Percentiles rank a stretch among this genome's conserved stretches.
Conservation (phyloP, 495 filamentous ascomycete species). For the Neurospora sp. region DNA sequence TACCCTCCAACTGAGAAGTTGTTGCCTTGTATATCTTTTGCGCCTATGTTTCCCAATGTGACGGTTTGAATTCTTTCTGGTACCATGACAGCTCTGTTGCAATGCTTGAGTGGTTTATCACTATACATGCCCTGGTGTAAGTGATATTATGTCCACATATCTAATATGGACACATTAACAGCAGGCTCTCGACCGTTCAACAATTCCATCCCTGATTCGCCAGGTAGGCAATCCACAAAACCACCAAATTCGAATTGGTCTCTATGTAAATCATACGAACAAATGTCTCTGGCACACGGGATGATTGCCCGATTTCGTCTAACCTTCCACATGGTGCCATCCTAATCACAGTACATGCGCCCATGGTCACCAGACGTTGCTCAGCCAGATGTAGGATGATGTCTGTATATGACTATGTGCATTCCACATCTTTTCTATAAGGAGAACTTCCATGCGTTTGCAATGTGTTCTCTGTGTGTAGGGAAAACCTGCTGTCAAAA, state of each 20-base stretch:
- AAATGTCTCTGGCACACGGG: too few relatives aligned
- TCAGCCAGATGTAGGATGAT: neutral
- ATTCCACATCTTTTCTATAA: too few relatives aligned
- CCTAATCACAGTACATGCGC: neutral
- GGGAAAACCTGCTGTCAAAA: neutral
- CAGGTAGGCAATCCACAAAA: too few relatives aligned
- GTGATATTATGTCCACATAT: neutral
- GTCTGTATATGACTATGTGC: neutral
- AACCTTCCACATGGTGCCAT: neutral
- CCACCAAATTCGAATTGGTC: too few relatives aligned
- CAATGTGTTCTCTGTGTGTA: neutral
- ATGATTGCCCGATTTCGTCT: neutral
- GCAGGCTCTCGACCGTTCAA: neutral
- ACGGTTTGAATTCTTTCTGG: neutral
- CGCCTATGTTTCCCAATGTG: neutral
- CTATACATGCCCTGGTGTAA: neutral
- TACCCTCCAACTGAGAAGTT: neutral
- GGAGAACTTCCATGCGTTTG: neutral
- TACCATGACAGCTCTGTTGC: neutral
- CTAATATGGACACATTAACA: neutral
- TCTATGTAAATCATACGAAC: too few relatives aligned
- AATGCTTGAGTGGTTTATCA: neutral
- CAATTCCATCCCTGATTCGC: neutral
- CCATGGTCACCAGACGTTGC: neutral
- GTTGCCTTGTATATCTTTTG: neutral